Base-by-base conservation (phyloP, 257 asterid species). In the Solanum phureja region DNA sequence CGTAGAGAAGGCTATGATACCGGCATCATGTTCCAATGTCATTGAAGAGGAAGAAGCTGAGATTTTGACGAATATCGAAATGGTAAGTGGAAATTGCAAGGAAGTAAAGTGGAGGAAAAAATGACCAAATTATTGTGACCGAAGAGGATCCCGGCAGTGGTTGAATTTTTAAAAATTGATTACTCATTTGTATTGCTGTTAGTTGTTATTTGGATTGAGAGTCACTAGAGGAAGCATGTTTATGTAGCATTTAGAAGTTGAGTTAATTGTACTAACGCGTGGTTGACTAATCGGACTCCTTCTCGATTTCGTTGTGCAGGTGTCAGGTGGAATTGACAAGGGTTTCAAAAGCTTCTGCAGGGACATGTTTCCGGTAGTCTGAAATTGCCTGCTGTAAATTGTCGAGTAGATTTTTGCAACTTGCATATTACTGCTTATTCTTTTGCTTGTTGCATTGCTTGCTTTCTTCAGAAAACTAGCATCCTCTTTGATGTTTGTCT, bases 301-400 rank as follows among this genome's bases (percentile, higher is more conserved):
- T 90, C 40, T 81, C 68, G 86, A 62, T 60, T 56, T 81, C 35
- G 14, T 34, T 81, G 37, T 76, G 90, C 93, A 93, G 98, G 96
- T 52, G n/a, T 35, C 93, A 8, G 87, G 62, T 52, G 62, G 90
- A 66, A 88, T 92, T 75, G 94, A 91, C 90, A 72, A 90, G 49
- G 91, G 91, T 34, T 94, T 94, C 82, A 89, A 91, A 83, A 93
- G 90, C 86, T 95, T 95, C 89, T 93, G 95, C 91, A 90, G 96
- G 69, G 94, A 95, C 68, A 87, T 95, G 89, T 90, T 94, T 88
- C 90, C 83, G 95, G 98, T 94, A 94, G 87, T 77, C 42, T 72
- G 27, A 9, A 38, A 44, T n/a, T 77, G 37, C 62, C 38, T 13
- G 37, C 64, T 24, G 84, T 77, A 40, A 40, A 27, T 81, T 81